Evolutionary conservation across 306 rosid species (phyloP), one percentile per base, ranked within the genome.

Genomic region (Calophaca sinica): DNA sequence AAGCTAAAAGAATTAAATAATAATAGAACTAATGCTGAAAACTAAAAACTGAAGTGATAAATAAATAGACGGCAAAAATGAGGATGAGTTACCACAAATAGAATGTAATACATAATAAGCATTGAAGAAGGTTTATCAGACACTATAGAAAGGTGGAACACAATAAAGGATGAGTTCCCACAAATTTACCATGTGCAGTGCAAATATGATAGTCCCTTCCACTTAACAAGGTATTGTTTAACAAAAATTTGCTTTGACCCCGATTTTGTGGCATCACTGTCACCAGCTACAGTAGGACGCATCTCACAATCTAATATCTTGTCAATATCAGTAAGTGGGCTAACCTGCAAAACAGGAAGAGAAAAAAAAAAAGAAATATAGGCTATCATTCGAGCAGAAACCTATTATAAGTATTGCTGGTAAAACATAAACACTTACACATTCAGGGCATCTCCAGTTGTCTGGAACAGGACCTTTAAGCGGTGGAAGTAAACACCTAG

Each of bases 371-470:
- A 11, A 78, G 64, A 26, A 60, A 28, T 49, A 79, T n/a, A 78
- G 64, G 42, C 33, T 58, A 44, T 58, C 78, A 67, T 72, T 50
- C 42, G 35, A 59, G 9, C 62, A 81, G 66, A 81, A 70, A 50
- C 42, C 3, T 55, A 74, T 62, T 32, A 26, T 57, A 77, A 72
- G 59, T 6, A 75, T 67, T 66, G 57, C 62, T 13, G 11, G 52
- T 14, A 74, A 26, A 55, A 78, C 12, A 78, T 51, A 45, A 68
- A 78, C 53, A 54, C 98, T 70, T 90, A 96, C 99, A 79, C 99
- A 96, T 87, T 96, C 99, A 20, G 99, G 99, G 84, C 99, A 96
- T 51, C 96, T 89, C 99, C 99, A 96, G 69, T 52, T 89, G 62
- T 69, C 85, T 9, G 89, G 90, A 74, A 75, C 75, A 15, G 92